Conservation (phyloP, 129 eudicot species). For the Centaurea solstitialis region DNA sequence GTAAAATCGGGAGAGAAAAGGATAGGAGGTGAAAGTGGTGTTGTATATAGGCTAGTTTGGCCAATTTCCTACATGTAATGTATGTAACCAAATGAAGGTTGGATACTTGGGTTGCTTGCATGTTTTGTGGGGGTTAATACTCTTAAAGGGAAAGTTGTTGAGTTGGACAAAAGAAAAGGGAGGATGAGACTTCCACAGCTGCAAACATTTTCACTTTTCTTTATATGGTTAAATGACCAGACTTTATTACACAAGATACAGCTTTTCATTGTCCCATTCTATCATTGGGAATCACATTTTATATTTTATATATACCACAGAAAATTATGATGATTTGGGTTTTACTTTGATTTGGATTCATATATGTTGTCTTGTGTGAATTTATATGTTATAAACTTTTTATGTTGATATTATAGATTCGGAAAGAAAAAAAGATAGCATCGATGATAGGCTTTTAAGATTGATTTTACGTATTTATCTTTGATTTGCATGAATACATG, state of each 20-base stretch:
- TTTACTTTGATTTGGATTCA: too few relatives aligned
- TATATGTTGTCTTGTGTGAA: too few relatives aligned
- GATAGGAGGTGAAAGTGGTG: too few relatives aligned
- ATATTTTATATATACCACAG: not conserved
- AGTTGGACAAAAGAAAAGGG: slow-evolving; percentile 30
- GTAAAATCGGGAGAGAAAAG: too few relatives aligned
- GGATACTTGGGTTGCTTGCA: slow-evolving; percentile 9
- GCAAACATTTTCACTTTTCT: slow-evolving; percentile 36
- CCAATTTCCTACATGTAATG: not conserved
- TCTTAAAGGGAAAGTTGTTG: slow-evolving; percentile 31
- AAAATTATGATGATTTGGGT: not conserved
- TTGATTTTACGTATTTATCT: too few relatives aligned
- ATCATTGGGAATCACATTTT: not conserved
- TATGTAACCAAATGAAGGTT: slow-evolving; percentile 5
- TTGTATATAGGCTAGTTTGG: too few relatives aligned
- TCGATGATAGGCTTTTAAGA: too few relatives aligned
- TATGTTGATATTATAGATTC: not conserved
- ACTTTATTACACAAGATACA: slow-evolving; percentile 20
- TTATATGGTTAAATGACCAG: slow-evolving; percentile 28
- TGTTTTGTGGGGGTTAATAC: not conserved
- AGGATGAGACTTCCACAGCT: slow-evolving; percentile 25
- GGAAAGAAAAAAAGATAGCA: not conserved
- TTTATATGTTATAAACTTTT: too few relatives aligned
- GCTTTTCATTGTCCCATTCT: slow-evolving; percentile 7
- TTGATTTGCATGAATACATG: not conserved